Base-by-base conservation (phyloP, 2,329 filamentous ascomycete genomes). In the Fusarium sp. region DNA sequence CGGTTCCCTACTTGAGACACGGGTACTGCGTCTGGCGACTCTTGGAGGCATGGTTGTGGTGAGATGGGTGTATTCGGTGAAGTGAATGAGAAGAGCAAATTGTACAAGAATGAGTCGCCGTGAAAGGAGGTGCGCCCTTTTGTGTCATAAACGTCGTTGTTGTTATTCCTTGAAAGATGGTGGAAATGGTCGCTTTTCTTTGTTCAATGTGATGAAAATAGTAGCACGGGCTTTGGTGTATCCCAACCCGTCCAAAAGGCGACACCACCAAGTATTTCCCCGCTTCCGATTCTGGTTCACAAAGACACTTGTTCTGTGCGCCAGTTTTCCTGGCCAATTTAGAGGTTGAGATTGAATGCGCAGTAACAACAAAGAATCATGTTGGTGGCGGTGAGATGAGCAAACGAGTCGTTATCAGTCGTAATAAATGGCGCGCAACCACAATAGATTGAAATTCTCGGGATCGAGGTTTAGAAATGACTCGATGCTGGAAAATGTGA, bases 321-420 rank as follows among this genome's bases (percentile, higher is more conserved):
- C 58, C 59, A 45, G 56, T 48, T 62, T 65, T 22, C 51, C 72
- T 75, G 56, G 65, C 62, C 65, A 72, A 67, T 65, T 49, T 73
- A 57, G 52, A 45, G 29, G 53, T 65, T 57, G 55, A 63, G 60
- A 47, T 69, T 38, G 34, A 38, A 69, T 53, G 59, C 47, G 63
- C 44, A 40, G 53, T 54, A 51, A 66, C 67, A 69, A 70, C 75
- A 74, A 76, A 75, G 75, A 74, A 69, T 53, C 74, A 74, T 76
- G 59, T 65, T 75, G 71, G 67, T 73, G 70, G 68, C 60, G 60
- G 61, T 65, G 52, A 64, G 49, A 51, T 59, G 45, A 47, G 59
- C 30, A 32, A 67, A 46, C 49, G 40, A 59, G 46, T 20, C 25
- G 47, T 49, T 38, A 53, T 34, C 41, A 25, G 52, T n/a, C 43